Evolutionary conservation across 768 basidiomycete species (phyloP).

Genomic region (Termitomyces sp.): DNA sequence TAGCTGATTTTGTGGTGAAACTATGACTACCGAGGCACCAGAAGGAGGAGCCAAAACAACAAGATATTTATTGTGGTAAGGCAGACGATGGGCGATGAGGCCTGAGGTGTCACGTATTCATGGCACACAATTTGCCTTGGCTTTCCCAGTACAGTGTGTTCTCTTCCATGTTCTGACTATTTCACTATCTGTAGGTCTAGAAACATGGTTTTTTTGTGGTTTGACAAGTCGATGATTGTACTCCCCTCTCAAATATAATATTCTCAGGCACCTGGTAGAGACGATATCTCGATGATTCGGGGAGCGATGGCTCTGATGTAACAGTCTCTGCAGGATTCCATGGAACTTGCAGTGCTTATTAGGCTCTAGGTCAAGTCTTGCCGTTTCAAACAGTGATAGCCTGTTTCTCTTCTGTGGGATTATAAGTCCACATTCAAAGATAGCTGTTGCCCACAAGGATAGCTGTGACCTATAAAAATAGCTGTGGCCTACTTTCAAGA

Average conservation of each 20-base stretch:
- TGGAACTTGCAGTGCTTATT: neutral
- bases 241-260: neutral
- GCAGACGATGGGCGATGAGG: constrained; percentile 1
- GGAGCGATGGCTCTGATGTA: neutral
- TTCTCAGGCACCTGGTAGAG: neutral
- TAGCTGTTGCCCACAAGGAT: too few species aligned
- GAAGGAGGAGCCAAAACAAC: constrained; percentile 59
- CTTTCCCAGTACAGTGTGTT: neutral
- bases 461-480: too few species aligned
- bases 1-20: too few species aligned
- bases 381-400: too few species aligned
- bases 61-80: constrained; percentile 71
- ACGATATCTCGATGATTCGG: neutral
- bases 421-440: too few species aligned
- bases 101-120: constrained; percentile 12
- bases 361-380: neutral
- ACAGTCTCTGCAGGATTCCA: too few species aligned
- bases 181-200: neutral
- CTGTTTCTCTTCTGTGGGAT: neutral
- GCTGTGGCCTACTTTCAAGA: too few species aligned
- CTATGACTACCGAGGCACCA: constrained; percentile 56
- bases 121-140: constrained; percentile 1
- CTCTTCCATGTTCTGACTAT: neutral
- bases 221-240: too few species aligned
- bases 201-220: neutral